Evolutionary conservation across 192 early-diverging fungal genomes (phyloP), one percentile per base, ranked within the genome.

Genomic region (Kickxella alabastrina): DNA sequence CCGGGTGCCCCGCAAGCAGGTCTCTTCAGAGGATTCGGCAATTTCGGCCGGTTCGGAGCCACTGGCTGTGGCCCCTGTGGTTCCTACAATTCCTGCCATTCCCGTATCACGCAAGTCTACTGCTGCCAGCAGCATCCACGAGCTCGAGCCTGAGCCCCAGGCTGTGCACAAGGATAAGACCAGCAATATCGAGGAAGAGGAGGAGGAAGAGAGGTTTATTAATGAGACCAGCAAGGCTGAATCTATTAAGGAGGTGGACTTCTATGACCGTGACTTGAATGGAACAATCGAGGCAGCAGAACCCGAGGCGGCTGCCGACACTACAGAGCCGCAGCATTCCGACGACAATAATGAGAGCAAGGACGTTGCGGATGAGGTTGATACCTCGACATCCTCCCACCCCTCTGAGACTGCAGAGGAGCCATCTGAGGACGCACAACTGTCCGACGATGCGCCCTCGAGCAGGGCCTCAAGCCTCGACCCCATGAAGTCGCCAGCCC

Each of bases 401-500:
- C n/a, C n/a, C n/a, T n/a, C n/a, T n/a, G 13, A 26, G 21, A 41
- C 31, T 49, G n/a, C 32, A 37, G 42, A 22, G 31, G 31, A 32
- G 31, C 31, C 12, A 12, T n/a, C n/a, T n/a, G n/a, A n/a, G n/a
- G n/a, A n/a, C n/a, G n/a, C n/a, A n/a, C n/a, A n/a, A n/a, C n/a
- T n/a, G n/a, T n/a, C n/a, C n/a, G n/a, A n/a, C n/a, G n/a, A n/a
- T n/a, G n/a, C n/a, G n/a, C n/a, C 23, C 6, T 26, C 51, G 3
- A 49, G 28, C 37, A 43, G 32, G n/a, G 23, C 37, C 13, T 39
- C 64, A 21, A 36, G 43, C 3, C 57, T 60, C 1, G 73, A 68
- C n/a, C 73, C 73, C 0, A 46, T 68, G 9, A 68, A 68, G 21
- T 51, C 73, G 26, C 72, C 72, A 0, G 54, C 72, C 7, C 53